phyloP scores from a whole-genome alignment of 2,329 filamentous ascomycete genomes.

The Mollisia scopiformis region DNA sequence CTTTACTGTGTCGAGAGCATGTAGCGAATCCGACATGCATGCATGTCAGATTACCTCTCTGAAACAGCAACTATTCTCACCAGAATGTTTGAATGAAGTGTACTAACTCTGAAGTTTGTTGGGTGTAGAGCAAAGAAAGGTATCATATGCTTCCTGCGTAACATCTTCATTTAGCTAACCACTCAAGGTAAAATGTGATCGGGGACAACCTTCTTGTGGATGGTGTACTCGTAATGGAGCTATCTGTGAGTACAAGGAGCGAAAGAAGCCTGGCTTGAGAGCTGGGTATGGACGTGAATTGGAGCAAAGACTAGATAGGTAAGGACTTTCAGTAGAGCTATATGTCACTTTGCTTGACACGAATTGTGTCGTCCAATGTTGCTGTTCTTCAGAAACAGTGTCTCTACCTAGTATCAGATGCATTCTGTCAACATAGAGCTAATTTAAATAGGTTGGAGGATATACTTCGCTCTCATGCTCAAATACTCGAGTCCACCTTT shows the following conservation, averaged over 20 bases:
- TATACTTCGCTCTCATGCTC: constrained; percentile 66
- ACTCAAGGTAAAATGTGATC: constrained; percentile 71
- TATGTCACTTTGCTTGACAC: neutral
- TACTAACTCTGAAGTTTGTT: no score
- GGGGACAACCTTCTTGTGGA: constrained; percentile 72
- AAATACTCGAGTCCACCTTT: constrained; percentile 64
- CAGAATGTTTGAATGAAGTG: no score
- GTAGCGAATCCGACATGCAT: no score
- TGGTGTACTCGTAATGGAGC: constrained; percentile 69
- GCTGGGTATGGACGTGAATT: constrained; percentile 74
- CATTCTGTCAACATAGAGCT: no score
- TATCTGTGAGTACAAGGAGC: constrained; percentile 68
- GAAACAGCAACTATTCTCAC: no score
- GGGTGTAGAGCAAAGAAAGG: no score
- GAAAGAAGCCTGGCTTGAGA: constrained; percentile 65
- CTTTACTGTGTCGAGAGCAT: no score
- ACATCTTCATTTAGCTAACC: constrained; percentile 14
- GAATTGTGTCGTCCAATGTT: no score
- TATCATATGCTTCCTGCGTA: no score
- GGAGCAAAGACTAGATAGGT: constrained; percentile 68
- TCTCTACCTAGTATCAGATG: no score
- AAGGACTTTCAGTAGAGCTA: neutral
- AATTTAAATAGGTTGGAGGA: constrained; percentile 55
- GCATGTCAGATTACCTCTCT: no score
- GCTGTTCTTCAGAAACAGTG: no score